Evolutionary conservation across 352 stramenopile species (phyloP).

Genomic region (Phytophthora quininea): DNA sequence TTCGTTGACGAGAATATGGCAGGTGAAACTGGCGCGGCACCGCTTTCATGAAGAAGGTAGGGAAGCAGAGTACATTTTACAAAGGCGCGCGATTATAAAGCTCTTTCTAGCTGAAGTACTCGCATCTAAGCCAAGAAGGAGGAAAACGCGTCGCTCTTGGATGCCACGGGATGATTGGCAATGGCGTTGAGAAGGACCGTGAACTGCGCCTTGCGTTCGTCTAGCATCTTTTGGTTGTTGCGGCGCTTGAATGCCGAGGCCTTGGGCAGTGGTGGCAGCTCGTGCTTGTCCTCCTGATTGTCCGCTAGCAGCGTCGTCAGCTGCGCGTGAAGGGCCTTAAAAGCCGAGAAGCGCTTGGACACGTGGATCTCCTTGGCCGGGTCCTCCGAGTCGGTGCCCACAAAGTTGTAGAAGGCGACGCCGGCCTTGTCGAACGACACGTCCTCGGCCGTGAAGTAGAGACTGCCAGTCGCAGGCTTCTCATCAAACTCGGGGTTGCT

Average conservation of each 20-base stretch:
- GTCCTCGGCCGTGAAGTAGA: slow-evolving; percentile 19
- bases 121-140: slow-evolving; percentile 51
- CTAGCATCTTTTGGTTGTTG: slow-evolving; percentile 60
- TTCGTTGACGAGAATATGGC: background rate
- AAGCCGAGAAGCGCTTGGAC: slow-evolving; percentile 81
- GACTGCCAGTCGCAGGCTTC: slow-evolving; percentile 6
- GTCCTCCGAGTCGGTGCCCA: slow-evolving; percentile 43
- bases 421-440: slow-evolving; percentile 37
- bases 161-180: slow-evolving; percentile 49
- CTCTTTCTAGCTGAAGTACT: slow-evolving; percentile 13
- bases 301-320: slow-evolving; percentile 50
- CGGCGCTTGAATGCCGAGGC: slow-evolving; percentile 50
- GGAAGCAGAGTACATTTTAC: slow-evolving; percentile 29
- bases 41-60: too few species aligned
- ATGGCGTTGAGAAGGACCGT: slow-evolving; percentile 62
- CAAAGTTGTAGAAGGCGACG: slow-evolving; percentile 61
- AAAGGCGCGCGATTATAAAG: slow-evolving; percentile 20
- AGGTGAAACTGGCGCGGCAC: background rate
- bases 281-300: slow-evolving; percentile 48
- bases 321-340: slow-evolving; percentile 68
- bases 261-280: slow-evolving; percentile 60
- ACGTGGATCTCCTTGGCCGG: slow-evolving; percentile 54
- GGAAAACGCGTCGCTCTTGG: slow-evolving; percentile 52
- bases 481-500: slow-evolving; percentile 15
- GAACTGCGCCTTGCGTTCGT: slow-evolving; percentile 67